Conservation (phyloP, 2,329 filamentous ascomycete genomes). For the Cladosporium sp. region DNA sequence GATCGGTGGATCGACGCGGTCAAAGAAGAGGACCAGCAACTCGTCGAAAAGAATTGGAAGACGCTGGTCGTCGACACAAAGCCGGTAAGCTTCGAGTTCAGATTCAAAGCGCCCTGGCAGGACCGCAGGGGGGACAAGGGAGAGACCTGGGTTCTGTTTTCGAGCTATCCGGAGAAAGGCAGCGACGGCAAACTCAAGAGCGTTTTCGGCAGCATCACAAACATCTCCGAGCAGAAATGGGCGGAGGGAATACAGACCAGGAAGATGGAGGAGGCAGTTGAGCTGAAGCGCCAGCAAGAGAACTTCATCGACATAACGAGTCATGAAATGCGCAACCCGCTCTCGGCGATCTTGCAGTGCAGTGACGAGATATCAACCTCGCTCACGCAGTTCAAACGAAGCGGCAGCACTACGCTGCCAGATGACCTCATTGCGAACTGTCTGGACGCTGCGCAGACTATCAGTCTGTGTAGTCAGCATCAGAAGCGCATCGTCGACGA, state of each 20-base stretch:
- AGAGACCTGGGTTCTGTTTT: conserved; percentile 74
- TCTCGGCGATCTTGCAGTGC: conserved; percentile 69
- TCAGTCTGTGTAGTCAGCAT: conserved; percentile 70
- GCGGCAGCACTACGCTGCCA: conserved; percentile 32
- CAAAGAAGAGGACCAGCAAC: conserved; percentile 56
- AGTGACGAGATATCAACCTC: conserved; percentile 64
- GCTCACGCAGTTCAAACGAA: conserved; percentile 37
- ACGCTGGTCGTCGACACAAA: conserved; percentile 55
- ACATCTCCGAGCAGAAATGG: conserved; percentile 80
- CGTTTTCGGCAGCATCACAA: conserved; percentile 74
- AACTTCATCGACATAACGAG: conserved; percentile 36
- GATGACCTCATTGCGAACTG: conserved; percentile 51
- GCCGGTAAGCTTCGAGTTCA: conserved; percentile 64
- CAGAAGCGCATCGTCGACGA: conserved; percentile 76
- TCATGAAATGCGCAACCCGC: conserved; percentile 58
- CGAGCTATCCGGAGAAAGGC: conserved; percentile 66
- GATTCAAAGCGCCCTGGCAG: conserved; percentile 64
- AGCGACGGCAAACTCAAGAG: conserved; percentile 60
- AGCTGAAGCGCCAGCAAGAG: conserved; percentile 68
- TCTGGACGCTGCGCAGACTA: conserved; percentile 70
- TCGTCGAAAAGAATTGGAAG: conserved; percentile 56
- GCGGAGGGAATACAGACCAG: conserved; percentile 74
- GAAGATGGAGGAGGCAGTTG: conserved; percentile 72
- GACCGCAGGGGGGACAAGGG: conserved; percentile 48
- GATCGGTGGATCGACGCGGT: conserved; percentile 69